Evolutionary conservation across 2,329 filamentous ascomycete species (phyloP).

Genomic region (Achaetomium macrosporum): DNA sequence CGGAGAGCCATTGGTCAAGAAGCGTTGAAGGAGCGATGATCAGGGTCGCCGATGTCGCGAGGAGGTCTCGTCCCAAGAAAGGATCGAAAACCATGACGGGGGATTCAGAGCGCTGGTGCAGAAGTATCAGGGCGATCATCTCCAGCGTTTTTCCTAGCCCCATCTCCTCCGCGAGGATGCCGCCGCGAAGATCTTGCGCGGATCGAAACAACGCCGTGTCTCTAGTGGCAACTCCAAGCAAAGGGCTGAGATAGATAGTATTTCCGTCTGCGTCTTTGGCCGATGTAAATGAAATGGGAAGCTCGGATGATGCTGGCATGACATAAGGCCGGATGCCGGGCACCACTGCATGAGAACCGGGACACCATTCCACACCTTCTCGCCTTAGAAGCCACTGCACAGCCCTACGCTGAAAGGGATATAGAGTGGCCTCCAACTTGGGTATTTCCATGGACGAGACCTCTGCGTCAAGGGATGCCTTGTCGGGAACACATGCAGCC

Average conservation of each 20-base stretch:
- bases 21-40: conserved; percentile 56
- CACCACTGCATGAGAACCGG: conserved; percentile 10
- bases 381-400: conserved; percentile 64
- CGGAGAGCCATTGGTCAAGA: conserved; percentile 55
- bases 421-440: conserved; percentile 48
- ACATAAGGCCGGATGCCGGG: conserved; percentile 26
- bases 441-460: conserved; percentile 38
- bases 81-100: conserved; percentile 29
- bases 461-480: conserved; percentile 31
- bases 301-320: conserved; percentile 8
- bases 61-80: conserved; percentile 40
- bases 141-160: conserved; percentile 77
- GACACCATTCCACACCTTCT: conserved; percentile 53
- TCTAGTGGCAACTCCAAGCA: conserved; percentile 54
- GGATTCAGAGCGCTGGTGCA: conserved; percentile 45
- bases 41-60: conserved; percentile 49
- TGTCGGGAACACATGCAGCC: conserved; percentile 55
- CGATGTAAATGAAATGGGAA: conserved; percentile 40
- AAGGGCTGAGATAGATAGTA: conserved; percentile 42
- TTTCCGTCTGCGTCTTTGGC: conserved; percentile 41
- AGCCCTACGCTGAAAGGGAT: conserved; percentile 66
- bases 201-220: conserved; percentile 42
- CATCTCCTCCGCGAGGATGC: conserved; percentile 77
- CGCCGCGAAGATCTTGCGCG: conserved; percentile 45
- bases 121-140: conserved; percentile 61